These are phyloP conservation scores for Poa annua DNA, from an alignment of 176 grass and related monocot genomes.

Conservation along the genomic window DNA sequence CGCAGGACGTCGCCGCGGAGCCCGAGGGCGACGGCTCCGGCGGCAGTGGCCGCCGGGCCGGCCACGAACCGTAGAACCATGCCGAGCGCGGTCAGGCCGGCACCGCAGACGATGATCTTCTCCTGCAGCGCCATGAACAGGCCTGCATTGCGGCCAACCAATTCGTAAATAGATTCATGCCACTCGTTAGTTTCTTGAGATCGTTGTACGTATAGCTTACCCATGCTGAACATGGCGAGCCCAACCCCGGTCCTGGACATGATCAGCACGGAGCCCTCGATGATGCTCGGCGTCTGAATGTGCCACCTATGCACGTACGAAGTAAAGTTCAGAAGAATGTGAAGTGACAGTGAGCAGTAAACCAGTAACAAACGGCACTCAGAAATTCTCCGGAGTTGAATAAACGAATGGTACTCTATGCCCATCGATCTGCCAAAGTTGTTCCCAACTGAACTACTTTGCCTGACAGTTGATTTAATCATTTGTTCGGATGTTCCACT, in stretches of 20 bases:
- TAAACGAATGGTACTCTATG: background rate
- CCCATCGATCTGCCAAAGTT: slow-evolving; percentile 29
- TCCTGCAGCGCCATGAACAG: slow-evolving; percentile 94
- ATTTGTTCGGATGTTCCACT: slow-evolving; percentile 16
- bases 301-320: slow-evolving; percentile 57
- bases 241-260: slow-evolving; percentile 80
- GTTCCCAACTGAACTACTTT: slow-evolving; percentile 8
- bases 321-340: background rate
- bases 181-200: background rate
- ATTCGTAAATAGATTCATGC: no score
- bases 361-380: background rate
- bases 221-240: slow-evolving; percentile 89
- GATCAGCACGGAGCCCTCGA: slow-evolving; percentile 73
- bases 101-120: slow-evolving; percentile 73
- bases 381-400: background rate
- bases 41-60: slow-evolving; percentile 55
- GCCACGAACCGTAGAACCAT: slow-evolving; percentile 74
- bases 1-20: slow-evolving; percentile 71
- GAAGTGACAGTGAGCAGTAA: background rate
- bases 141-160: slow-evolving; percentile 60
- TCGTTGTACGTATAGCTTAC: slow-evolving; percentile 38
- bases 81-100: slow-evolving; percentile 48
- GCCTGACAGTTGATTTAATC: background rate
- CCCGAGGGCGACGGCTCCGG: slow-evolving; percentile 54
- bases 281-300: slow-evolving; percentile 71